Conservation (phyloP, 257 asterid species). For the Jacaranda copaia region DNA sequence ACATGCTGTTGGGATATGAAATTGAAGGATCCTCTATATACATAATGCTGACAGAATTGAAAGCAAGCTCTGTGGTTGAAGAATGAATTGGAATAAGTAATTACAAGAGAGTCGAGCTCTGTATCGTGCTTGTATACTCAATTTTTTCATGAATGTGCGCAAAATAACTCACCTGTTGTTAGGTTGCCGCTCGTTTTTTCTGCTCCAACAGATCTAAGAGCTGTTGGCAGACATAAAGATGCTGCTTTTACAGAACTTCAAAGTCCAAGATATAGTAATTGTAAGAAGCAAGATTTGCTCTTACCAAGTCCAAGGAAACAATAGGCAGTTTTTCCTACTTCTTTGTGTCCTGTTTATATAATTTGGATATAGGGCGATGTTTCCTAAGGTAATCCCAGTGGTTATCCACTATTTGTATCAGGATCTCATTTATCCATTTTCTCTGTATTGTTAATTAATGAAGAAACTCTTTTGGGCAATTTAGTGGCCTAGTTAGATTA, state of each 20-base stretch:
- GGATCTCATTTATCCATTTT: neutral
- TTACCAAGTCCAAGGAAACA: too few species aligned
- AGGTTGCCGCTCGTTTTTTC: neutral
- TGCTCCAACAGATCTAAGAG: neutral
- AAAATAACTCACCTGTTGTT: neutral
- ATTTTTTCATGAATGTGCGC: neutral
- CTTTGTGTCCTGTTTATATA: neutral
- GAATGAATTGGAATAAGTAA: neutral
- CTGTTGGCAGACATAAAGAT: neutral
- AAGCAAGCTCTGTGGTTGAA: neutral
- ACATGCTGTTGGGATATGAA: neutral
- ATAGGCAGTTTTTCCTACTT: neutral
- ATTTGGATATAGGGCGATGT: neutral
- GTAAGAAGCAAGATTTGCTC: too few species aligned
- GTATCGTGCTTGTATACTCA: neutral
- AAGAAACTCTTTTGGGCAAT: neutral
- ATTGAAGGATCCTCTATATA: neutral
- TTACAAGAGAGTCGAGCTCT: neutral
- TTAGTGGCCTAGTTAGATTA: neutral
- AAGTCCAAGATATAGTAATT: neutral
- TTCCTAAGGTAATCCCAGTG: neutral
- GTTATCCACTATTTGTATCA: neutral
- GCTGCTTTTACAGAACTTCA: neutral
- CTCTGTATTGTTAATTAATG: neutral
- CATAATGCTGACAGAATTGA: neutral